These are phyloP conservation scores for Magnaporthiopsis rhizophila DNA, from an alignment of 2,329 filamentous ascomycete genomes.

Conservation along the genomic window DNA sequence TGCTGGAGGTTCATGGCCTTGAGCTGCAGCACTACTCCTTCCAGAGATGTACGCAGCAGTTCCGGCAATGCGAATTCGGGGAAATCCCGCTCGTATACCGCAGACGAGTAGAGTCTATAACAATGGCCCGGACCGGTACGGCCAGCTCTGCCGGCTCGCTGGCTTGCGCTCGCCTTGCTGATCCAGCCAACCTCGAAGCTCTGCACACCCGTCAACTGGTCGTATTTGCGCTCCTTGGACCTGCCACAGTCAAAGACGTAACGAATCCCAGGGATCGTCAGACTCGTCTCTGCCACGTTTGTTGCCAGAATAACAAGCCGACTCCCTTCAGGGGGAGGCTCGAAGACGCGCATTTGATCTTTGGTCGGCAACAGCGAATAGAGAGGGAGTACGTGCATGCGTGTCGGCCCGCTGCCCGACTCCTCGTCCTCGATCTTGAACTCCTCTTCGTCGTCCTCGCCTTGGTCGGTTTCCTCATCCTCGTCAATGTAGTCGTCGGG, in stretches of 20 bases:
- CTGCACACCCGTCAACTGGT: slow-evolving; percentile 82
- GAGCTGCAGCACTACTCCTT: slow-evolving; percentile 85
- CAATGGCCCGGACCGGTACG: slow-evolving; percentile 94
- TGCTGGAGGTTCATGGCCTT: slow-evolving; percentile 91
- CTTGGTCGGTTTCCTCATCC: slow-evolving; percentile 51
- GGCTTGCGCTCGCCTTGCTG: slow-evolving; percentile 90
- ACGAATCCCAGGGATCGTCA: slow-evolving; percentile 90
- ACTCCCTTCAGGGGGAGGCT: slow-evolving; percentile 71
- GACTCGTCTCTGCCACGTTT: slow-evolving; percentile 93
- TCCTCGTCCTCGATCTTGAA: slow-evolving; percentile 60
- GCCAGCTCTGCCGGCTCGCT: slow-evolving; percentile 87
- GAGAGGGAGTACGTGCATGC: slow-evolving; percentile 83
- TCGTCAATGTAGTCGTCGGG: slow-evolving; percentile 40
- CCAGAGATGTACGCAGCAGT: slow-evolving; percentile 82
- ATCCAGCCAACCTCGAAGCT: slow-evolving; percentile 96
- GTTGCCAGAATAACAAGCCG: slow-evolving; percentile 86
- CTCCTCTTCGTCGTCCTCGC: slow-evolving; percentile 53
- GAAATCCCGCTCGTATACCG: slow-evolving; percentile 87
- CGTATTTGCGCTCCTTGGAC: slow-evolving; percentile 85
- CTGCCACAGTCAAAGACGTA: slow-evolving; percentile 95
- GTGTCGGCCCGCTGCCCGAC: slow-evolving; percentile 52
- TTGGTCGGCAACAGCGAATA: slow-evolving; percentile 88
- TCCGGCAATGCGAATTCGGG: slow-evolving; percentile 80
- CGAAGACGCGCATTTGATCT: slow-evolving; percentile 87
- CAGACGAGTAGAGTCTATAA: slow-evolving; percentile 89